Base-by-base conservation (phyloP, 768 basidiomycete genomes). In the Hygrocybe punicea region DNA sequence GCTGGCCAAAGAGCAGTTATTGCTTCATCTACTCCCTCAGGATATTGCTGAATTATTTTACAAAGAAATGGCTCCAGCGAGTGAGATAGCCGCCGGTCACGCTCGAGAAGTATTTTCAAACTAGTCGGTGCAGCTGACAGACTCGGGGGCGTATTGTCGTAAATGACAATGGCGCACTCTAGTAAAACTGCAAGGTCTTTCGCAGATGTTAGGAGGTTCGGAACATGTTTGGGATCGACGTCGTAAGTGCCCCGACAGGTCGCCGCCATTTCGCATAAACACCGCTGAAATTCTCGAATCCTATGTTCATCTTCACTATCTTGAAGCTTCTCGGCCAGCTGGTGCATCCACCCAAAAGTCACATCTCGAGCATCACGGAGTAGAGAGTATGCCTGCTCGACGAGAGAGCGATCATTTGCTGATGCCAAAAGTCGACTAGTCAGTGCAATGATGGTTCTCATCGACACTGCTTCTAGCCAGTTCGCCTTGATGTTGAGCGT, bases 231-330 rank as follows among this genome's bases (percentile, higher is more conserved):
- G 2, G 57, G 39, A 34, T 63, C 68, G 0, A 71, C 69, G 29
- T 75, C 61, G n/a, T 67, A 77, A 1, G 76, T 77, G 19, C 67
- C 63, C 19, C 78, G 69, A 61, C 79, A 81, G 11, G 69, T 68
- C 1, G 67, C 65, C 1, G 77, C 77, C 36, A 71, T 67, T 46
- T 76, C 73, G 34, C 72, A 67, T 21, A 76, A 58, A 13, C 65
- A 67, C 13, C 54, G 48, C 47, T 66, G 65, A 17, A 69, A 47
- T 37, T 65, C 59, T 14, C 35, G 40, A 29, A 62, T 50, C 35
- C 53, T 24, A 9, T 60, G 40, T 21, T 64, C 63, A 10, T 64
- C 57, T 24, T 44, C 42, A 23, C 53, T 58, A 21, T 40, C 51
- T 14, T 65, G 59, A 14, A 71, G 59, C 33, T 66, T 69, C 1